Conservation (phyloP, 345 rosid genomes). For the Raphanus sativus region DNA sequence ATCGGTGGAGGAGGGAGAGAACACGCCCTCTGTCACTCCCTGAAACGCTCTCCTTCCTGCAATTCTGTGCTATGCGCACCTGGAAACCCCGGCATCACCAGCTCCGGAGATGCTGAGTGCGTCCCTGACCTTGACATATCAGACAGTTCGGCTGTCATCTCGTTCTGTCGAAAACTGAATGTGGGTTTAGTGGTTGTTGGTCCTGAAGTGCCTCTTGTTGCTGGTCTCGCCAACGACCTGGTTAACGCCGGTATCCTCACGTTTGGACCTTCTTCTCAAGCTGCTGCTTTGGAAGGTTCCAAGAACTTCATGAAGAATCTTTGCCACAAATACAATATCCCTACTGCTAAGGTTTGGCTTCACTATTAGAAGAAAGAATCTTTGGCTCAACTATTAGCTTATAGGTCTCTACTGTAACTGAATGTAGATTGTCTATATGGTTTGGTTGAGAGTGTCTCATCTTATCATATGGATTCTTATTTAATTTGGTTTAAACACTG, state of each 20-base stretch:
- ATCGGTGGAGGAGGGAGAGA: conserved; percentile 99
- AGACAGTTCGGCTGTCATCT: conserved; percentile 65
- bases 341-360: conserved; percentile 84
- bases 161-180: conserved; percentile 61
- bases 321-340: conserved; percentile 82
- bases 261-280: conserved; percentile 92
- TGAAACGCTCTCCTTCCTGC: conserved; percentile 75
- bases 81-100: conserved; percentile 86
- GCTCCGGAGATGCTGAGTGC: conserved; percentile 80
- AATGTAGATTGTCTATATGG: background rate
- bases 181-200: conserved; percentile 87
- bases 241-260: conserved; percentile 69
- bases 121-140: conserved; percentile 63
- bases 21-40: conserved; percentile 79
- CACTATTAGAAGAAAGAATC: background rate
- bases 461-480: background rate
- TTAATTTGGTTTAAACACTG: background rate
- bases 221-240: conserved; percentile 80
- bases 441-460: background rate
- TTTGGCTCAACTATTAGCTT: background rate
- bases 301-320: conserved; percentile 90
- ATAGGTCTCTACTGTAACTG: background rate
- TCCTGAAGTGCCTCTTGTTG: conserved; percentile 93
- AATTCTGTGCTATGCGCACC: conserved; percentile 83
- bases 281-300: conserved; percentile 97